phyloP scores from a whole-genome alignment of 208 protist genomes.

The Leishmania martiniquensis region DNA sequence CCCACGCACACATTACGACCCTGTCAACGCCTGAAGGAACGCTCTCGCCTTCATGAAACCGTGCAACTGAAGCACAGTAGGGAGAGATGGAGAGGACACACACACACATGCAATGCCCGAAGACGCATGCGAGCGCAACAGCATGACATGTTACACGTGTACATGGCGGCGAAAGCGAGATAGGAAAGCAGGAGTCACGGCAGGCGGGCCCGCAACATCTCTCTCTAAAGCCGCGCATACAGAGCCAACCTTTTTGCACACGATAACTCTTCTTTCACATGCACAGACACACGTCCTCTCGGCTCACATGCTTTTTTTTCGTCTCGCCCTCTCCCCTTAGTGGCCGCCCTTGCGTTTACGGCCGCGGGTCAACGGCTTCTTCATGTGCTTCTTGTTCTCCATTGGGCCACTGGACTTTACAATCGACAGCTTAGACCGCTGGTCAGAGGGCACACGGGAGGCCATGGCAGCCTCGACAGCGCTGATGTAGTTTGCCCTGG shows the following conservation, averaged over 20 bases:
- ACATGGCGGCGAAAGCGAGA: not conserved
- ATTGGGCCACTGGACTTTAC: constrained; percentile 54
- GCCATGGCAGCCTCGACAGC: constrained; percentile 85
- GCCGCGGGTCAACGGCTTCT: constrained; percentile 88
- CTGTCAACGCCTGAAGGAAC: not conserved
- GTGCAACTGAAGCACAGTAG: not conserved
- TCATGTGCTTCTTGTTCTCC: constrained; percentile 76
- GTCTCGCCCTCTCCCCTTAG: not conserved
- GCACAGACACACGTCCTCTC: no score
- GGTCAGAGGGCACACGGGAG: constrained; percentile 87
- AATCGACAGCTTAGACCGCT: constrained; percentile 84
- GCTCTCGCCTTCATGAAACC: not conserved
- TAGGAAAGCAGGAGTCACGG: not conserved
- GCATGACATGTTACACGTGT: not conserved
- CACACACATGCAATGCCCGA: no score
- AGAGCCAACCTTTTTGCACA: not conserved
- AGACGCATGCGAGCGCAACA: no score
- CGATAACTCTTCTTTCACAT: not conserved
- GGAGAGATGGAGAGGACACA: no score
- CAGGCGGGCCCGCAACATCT: not conserved
- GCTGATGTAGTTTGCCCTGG: constrained; percentile 80
- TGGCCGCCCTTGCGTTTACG: constrained; percentile 54
- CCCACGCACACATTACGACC: no score
- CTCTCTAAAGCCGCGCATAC: not conserved
- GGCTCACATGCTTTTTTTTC: not conserved